Evolutionary conservation across 1,284 basidiomycete species (phyloP).

Genomic region (Xerocomus amazonicus): DNA sequence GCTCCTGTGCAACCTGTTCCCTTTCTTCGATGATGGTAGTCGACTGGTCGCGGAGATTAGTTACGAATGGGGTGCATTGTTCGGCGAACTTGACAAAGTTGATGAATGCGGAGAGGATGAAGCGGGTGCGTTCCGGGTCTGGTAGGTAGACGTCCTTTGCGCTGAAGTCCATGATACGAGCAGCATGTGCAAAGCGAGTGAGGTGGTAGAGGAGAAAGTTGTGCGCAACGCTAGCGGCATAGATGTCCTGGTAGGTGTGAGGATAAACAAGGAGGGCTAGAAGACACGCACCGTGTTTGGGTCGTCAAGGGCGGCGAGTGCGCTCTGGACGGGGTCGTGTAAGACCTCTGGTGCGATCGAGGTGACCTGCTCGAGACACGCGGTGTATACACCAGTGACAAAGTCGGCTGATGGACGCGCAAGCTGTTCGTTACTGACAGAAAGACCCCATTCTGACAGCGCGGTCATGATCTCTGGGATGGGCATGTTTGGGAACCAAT

Average conservation of each 20-base stretch:
- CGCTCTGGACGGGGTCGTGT: constrained; percentile 54
- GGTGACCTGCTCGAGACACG: constrained; percentile 70
- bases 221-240: constrained; percentile 50
- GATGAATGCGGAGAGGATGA: constrained; percentile 81
- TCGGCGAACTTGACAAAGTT: constrained; percentile 90
- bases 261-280: fast-evolving
- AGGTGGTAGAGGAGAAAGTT: constrained; percentile 68
- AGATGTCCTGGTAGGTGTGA: constrained; percentile 53
- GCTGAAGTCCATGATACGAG: constrained; percentile 76
- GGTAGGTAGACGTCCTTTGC: constrained; percentile 73
- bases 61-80: constrained; percentile 61
- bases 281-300: constrained; percentile 48
- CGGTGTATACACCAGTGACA: constrained; percentile 63
- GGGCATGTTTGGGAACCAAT: constrained; percentile 65
- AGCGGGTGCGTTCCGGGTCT: constrained; percentile 65
- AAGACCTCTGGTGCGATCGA: constrained; percentile 58
- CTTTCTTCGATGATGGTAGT: constrained; percentile 55
- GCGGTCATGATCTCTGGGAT: constrained; percentile 58
- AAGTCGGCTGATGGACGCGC: constrained; percentile 65
- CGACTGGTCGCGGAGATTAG: constrained; percentile 57
- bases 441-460: constrained; percentile 62
- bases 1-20: constrained; percentile 48
- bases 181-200: constrained; percentile 66
- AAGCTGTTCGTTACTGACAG: constrained; percentile 67
- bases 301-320: constrained; percentile 49